These are phyloP conservation scores for Allomyces arbusculus DNA, from an alignment of 192 early-diverging fungal genomes.

Conservation along the genomic window DNA sequence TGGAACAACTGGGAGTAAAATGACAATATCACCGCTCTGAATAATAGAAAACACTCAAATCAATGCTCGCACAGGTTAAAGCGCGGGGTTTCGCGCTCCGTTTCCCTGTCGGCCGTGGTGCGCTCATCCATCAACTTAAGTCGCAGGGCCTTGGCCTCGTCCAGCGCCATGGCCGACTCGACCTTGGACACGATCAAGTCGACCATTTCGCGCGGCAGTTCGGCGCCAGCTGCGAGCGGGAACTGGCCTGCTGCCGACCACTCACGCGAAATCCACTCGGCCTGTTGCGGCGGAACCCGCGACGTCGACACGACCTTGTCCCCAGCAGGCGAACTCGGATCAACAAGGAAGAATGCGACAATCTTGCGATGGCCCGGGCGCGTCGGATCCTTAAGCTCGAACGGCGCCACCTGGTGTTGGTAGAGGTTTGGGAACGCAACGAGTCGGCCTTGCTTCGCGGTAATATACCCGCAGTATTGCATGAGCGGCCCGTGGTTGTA, in stretches of 20 bases:
- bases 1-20: too few species aligned
- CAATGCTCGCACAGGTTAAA: background rate
- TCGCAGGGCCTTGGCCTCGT: constrained; percentile 17
- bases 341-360: constrained; percentile 46
- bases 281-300: constrained; percentile 43
- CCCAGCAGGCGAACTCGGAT: constrained; percentile 18
- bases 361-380: constrained; percentile 46
- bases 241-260: too few species aligned
- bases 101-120: background rate
- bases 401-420: constrained; percentile 44
- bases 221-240: background rate
- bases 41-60: background rate
- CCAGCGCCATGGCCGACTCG: constrained; percentile 16
- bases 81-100: background rate
- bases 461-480: constrained; percentile 23
- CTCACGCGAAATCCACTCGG: constrained; percentile 12
- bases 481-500: constrained; percentile 7
- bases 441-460: constrained; percentile 29
- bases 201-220: background rate
- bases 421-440: constrained; percentile 50
- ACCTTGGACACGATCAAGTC: constrained; percentile 8
- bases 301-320: constrained; percentile 26
- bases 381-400: constrained; percentile 32
- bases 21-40: too few species aligned
- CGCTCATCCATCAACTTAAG: constrained; percentile 25